These are phyloP conservation scores for Hibiscus syriacus DNA, from an alignment of 345 rosid species.

Conservation along the genomic window DNA sequence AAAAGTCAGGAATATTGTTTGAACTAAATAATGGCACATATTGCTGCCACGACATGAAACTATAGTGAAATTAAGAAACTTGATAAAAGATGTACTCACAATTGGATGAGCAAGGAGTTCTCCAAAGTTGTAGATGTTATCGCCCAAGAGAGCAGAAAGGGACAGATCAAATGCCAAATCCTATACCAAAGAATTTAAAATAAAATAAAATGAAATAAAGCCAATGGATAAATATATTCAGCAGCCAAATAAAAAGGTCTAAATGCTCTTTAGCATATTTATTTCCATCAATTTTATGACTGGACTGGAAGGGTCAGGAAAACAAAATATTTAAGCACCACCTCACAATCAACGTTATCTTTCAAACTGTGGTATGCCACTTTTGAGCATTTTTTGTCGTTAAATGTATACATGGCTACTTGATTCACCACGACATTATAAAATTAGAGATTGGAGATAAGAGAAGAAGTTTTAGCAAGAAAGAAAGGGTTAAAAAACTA, in stretches of 20 bases:
- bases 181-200: conserved; percentile 26
- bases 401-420: background rate
- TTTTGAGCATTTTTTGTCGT: background rate
- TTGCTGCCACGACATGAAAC: background rate
- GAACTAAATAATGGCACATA: background rate
- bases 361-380: no score
- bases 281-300: no score
- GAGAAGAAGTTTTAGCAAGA: background rate
- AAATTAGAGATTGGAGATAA: background rate
- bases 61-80: background rate
- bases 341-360: no score
- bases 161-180: conserved; percentile 98
- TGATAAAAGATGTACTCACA: conserved; percentile 44
- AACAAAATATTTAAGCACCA: no score
- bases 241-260: background rate
- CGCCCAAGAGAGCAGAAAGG: conserved; percentile 96
- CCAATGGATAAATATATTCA: background rate
- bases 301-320: no score
- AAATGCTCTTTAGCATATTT: no score
- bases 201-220: background rate
- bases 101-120: conserved; percentile 98
- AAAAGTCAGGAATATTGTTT: background rate
- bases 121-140: conserved; percentile 96
- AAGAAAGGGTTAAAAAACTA: background rate
- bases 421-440: background rate